Percentiles rank a stretch among this genome's conserved stretches.
These are phyloP conservation scores for Immersiella caudata DNA, from an alignment of 495 filamentous ascomycete genomes.

Conservation along the genomic window DNA sequence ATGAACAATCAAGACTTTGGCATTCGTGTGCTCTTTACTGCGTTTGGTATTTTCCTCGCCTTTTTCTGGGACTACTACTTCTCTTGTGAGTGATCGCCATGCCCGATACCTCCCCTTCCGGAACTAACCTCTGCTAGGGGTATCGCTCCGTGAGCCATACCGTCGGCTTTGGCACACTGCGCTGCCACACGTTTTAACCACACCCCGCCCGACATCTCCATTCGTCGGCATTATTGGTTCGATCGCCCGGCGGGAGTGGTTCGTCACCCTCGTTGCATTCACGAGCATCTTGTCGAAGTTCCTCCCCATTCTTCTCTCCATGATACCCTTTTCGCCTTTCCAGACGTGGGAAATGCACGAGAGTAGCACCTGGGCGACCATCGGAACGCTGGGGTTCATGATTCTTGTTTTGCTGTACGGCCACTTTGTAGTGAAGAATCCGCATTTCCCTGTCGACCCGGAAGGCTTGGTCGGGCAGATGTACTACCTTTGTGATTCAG, in stretches of 20 bases:
- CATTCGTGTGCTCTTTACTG: constrained; percentile 46
- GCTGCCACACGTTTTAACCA: neutral
- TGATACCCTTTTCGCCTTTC: constrained; percentile 18
- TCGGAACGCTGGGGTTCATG: constrained; percentile 17
- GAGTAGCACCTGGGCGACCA: constrained; percentile 4
- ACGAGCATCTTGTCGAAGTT: constrained; percentile 17
- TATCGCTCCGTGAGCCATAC: constrained; percentile 6
- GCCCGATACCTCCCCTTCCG: neutral
- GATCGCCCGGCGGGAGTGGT: neutral
- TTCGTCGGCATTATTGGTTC: neutral
- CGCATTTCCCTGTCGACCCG: constrained; percentile 11
- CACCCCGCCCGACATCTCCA: neutral
- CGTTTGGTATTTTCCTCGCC: constrained; percentile 42
- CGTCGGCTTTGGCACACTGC: constrained; percentile 9
- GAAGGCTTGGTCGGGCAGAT: constrained; percentile 10
- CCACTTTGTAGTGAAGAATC: constrained; percentile 6
- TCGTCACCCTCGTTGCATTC: neutral
- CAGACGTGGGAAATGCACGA: constrained; percentile 19
- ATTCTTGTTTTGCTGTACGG: constrained; percentile 11
- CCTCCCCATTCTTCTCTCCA: constrained; percentile 14
- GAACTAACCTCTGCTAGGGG: neutral
- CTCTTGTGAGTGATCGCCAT: constrained; percentile 32
- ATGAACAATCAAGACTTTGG: constrained; percentile 48
- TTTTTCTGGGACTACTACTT: constrained; percentile 42
- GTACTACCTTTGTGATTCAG: constrained; percentile 15